Percentiles rank a stretch among this genome's conserved stretches.
phyloP scores from a whole-genome alignment of 169 alveolate genomes.

The Babesia ovata region DNA sequence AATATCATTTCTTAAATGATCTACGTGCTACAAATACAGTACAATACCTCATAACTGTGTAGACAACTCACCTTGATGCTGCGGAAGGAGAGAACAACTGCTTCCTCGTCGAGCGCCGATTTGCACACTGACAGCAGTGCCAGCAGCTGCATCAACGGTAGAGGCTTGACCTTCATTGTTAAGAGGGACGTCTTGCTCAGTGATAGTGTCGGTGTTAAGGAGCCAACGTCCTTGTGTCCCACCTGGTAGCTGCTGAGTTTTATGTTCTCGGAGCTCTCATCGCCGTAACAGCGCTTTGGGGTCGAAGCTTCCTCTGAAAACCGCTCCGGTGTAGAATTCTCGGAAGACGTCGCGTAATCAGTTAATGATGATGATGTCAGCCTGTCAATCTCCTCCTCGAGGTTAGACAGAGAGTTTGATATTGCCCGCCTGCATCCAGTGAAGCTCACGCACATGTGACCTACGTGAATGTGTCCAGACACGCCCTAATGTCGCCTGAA shows the following conservation, averaged over 20 bases:
- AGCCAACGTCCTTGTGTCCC: constrained; percentile 54
- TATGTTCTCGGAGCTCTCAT: not conserved
- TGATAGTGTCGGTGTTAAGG: constrained; percentile 63
- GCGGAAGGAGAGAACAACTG: constrained; percentile 6
- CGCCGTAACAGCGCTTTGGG: constrained; percentile 13
- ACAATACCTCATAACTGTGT: not conserved
- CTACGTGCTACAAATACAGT: too few species aligned
- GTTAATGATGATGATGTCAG: constrained; percentile 6
- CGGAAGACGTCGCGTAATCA: not conserved
- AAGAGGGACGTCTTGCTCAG: constrained; percentile 42
- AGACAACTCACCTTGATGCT: constrained; percentile 26
- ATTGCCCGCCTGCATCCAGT: constrained; percentile 52
- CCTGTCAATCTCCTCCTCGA: constrained; percentile 18
- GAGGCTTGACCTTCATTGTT: constrained; percentile 20
- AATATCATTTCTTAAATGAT: not conserved
- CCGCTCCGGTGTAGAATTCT: constrained; percentile 7
- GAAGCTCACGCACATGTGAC: not conserved
- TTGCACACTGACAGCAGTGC: constrained; percentile 41
- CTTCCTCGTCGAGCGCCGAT: constrained; percentile 21
- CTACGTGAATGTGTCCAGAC: constrained; percentile 68
- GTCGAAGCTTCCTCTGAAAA: constrained; percentile 1
- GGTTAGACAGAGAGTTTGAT: constrained; percentile 50
- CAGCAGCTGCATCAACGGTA: constrained; percentile 63
- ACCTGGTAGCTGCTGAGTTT: constrained; percentile 47
- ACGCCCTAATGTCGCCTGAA: constrained; percentile 65